These are phyloP conservation scores for Dendrobium catenatum DNA, from an alignment of 106 monocot species.

Conservation along the genomic window DNA sequence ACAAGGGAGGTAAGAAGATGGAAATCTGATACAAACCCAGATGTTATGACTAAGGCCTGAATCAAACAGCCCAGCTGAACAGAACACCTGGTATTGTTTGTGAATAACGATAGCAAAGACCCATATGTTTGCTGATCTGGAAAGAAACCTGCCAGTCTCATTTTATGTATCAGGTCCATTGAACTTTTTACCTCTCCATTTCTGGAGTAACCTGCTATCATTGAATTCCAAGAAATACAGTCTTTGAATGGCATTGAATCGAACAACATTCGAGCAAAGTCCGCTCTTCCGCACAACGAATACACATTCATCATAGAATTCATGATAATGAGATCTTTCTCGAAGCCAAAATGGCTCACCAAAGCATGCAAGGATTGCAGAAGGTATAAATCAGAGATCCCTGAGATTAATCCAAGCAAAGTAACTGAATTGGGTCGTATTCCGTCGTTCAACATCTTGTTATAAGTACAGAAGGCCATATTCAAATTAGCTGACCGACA, in stretches of 20 bases:
- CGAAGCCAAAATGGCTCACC: constrained; percentile 23
- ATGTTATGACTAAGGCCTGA: constrained; percentile 38
- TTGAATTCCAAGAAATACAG: constrained; percentile 59
- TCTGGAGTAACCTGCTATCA: constrained; percentile 42
- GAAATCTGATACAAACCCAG: constrained; percentile 31
- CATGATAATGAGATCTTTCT: constrained; percentile 22
- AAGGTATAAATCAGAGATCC: constrained; percentile 6
- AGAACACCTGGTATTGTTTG: constrained; percentile 7
- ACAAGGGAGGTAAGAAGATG: constrained; percentile 42
- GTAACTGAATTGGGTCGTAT: constrained; percentile 57
- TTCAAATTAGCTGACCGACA: constrained; percentile 18
- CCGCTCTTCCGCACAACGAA: constrained; percentile 15
- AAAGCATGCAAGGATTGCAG: constrained; percentile 36
- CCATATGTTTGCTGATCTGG: constrained; percentile 50
- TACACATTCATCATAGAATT: constrained; percentile 55
- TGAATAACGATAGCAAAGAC: constrained; percentile 29
- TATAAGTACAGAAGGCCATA: constrained; percentile 25
- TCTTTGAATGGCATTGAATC: constrained; percentile 45
- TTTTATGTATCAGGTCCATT: constrained; percentile 25
- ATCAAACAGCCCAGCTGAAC: constrained; percentile 13
- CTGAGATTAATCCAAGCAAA: constrained; percentile 36
- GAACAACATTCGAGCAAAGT: constrained; percentile 37
- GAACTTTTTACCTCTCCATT: constrained; percentile 15
- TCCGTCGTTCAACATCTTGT: constrained; percentile 27
- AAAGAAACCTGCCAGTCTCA: constrained; percentile 22